Evolutionary conservation across 148 eudicot genomes (phyloP).

Genomic region (Cornus controversa): DNA sequence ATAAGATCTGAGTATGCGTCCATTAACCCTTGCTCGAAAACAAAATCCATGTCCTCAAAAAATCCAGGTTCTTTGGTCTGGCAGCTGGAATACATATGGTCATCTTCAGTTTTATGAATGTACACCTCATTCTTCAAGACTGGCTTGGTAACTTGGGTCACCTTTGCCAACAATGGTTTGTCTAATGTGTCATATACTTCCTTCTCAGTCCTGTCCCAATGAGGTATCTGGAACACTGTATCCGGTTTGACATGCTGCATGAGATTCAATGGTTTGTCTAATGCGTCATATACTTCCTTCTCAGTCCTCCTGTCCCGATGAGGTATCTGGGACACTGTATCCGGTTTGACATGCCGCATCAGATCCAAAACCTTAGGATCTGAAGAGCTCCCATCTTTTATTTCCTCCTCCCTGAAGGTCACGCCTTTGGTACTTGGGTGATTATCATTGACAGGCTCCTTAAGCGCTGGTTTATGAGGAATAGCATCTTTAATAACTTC

Average conservation of each 20-base stretch:
- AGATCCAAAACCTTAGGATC: conserved; percentile 63
- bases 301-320: conserved; percentile 15
- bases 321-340: not conserved
- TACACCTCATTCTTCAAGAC: not conserved
- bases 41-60: conserved; percentile 41
- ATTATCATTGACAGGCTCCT: conserved; percentile 27
- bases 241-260: too few relatives aligned
- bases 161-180: conserved; percentile 7
- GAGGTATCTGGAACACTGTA: too few relatives aligned
- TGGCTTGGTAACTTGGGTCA: not conserved
- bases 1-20: conserved; percentile 58
- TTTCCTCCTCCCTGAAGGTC: conserved; percentile 75
- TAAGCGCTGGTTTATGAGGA: conserved; percentile 29
- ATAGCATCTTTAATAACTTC: conserved; percentile 51
- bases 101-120: conserved; percentile 13
- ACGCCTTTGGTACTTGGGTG: conserved; percentile 46
- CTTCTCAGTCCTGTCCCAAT: too few relatives aligned
- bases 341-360: conserved; percentile 17
- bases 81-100: conserved; percentile 2
- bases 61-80: conserved; percentile 23
- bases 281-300: conserved; percentile 15
- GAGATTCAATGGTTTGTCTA: conserved; percentile 9
- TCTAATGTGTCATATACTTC: conserved; percentile 16
- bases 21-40: conserved; percentile 55
- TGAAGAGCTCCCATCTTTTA: conserved; percentile 47